Conservation (phyloP, 2,329 filamentous ascomycete genomes). For the Decorospora gaudefroyi region DNA sequence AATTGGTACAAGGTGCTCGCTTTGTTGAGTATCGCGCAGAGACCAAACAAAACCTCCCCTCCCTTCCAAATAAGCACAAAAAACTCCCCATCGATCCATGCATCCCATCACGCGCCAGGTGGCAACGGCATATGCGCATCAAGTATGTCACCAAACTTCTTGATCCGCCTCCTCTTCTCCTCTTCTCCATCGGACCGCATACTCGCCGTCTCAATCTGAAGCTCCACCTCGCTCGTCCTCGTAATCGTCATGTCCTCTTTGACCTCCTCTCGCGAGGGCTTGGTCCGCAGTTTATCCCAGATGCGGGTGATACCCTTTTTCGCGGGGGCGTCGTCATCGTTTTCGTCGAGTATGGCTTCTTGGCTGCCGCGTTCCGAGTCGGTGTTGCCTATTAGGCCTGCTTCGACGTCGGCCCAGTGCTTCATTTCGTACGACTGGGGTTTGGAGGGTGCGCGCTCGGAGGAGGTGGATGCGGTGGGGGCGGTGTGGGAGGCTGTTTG, state of each 20-base stretch:
- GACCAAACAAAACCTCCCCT: too few species aligned
- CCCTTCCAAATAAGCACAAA: too few species aligned
- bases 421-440: slow-evolving; percentile 31
- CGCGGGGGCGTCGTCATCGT: not conserved
- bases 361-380: slow-evolving; percentile 8
- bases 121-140: too few species aligned
- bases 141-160: too few species aligned
- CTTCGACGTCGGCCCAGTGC: slow-evolving; percentile 25
- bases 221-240: slow-evolving; percentile 23
- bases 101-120: too few species aligned
- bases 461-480: slow-evolving; percentile 10
- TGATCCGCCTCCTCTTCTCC: too few species aligned
- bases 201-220: slow-evolving; percentile 19
- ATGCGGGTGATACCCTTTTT: slow-evolving; percentile 9
- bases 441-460: slow-evolving; percentile 19
- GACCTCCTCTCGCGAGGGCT: not conserved
- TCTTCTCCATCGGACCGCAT: too few species aligned
- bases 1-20: too few species aligned
- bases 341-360: slow-evolving; percentile 12
- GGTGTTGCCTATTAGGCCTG: not conserved
- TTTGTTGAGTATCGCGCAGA: too few species aligned
- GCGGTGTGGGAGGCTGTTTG: too few species aligned
- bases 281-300: slow-evolving; percentile 18
- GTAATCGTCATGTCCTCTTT: slow-evolving; percentile 29
- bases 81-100: too few species aligned